phyloP scores from a whole-genome alignment of 768 basidiomycete species.

The Russula virescens region DNA sequence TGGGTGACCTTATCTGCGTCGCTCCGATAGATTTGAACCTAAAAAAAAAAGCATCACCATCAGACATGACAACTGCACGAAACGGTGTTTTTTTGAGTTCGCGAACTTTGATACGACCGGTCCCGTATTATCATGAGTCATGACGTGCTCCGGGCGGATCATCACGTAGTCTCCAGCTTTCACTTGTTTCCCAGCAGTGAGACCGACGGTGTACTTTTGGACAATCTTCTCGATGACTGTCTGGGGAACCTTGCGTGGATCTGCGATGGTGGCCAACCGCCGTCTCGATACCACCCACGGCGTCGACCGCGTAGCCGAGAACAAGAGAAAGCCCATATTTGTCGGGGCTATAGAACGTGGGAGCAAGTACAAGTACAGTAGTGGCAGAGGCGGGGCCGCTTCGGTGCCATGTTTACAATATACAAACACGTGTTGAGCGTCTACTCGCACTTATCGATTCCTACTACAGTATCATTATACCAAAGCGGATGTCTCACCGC shows the following conservation, averaged over 20 bases:
- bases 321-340: slow-evolving; percentile 8
- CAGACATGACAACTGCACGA: background rate
- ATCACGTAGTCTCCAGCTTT: slow-evolving; percentile 98
- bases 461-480: too few relatives aligned
- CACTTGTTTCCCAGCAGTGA: slow-evolving; percentile 72
- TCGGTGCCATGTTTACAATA: background rate
- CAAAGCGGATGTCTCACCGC: too few relatives aligned
- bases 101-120: slow-evolving; percentile 95
- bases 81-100: too few relatives aligned
- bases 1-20: slow-evolving; percentile 69
- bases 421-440: background rate
- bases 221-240: slow-evolving; percentile 97
- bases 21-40: slow-evolving; percentile 96
- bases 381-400: background rate
- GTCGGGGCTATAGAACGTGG: background rate
- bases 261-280: slow-evolving; percentile 27
- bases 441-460: too few relatives aligned
- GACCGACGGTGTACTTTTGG: slow-evolving; percentile 91
- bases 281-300: slow-evolving; percentile 1
- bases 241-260: slow-evolving; percentile 49
- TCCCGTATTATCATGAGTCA: slow-evolving; percentile 98
- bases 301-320: background rate
- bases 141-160: slow-evolving; percentile 97
- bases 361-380: background rate
- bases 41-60: slow-evolving; percentile 10